phyloP scores from a whole-genome alignment of 140 eudicot genomes.

The Artemisia princeps region DNA sequence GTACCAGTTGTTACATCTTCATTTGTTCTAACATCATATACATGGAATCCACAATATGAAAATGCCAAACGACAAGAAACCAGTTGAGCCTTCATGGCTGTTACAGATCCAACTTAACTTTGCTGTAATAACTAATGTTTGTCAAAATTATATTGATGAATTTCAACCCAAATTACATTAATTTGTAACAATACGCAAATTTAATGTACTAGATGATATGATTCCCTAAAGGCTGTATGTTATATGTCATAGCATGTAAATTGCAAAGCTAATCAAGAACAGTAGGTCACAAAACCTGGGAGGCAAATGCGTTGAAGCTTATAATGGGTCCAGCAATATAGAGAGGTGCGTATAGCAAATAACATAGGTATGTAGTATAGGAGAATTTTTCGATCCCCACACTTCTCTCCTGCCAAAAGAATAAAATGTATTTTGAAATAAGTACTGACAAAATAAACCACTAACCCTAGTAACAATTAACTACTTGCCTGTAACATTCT shows the following conservation, averaged over 20 bases:
- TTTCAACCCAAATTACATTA: neutral
- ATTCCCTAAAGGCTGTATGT: neutral
- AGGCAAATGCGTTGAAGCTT: constrained; percentile 85
- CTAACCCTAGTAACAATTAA: neutral
- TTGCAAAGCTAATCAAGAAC: constrained; percentile 7
- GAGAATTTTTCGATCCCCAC: constrained; percentile 53
- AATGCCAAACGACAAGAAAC: neutral
- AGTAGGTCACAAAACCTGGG: constrained; percentile 53
- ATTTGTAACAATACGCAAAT: neutral
- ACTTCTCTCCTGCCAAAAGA: constrained; percentile 60
- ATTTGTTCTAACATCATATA: neutral
- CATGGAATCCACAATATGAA: neutral
- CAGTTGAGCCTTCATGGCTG: neutral
- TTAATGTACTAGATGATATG: neutral
- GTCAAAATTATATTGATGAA: neutral
- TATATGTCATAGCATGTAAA: constrained; percentile 10
- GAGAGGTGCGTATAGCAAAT: constrained; percentile 82
- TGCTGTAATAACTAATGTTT: neutral
- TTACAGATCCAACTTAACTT: neutral
- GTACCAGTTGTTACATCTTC: neutral
- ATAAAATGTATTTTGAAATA: neutral
- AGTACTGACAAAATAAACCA: neutral
- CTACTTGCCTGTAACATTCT: constrained; percentile 63
- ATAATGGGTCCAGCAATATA: constrained; percentile 92
- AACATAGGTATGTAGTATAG: constrained; percentile 61